These are phyloP conservation scores for Juncus effusus DNA, from an alignment of 176 grass and related monocot species.

Conservation along the genomic window DNA sequence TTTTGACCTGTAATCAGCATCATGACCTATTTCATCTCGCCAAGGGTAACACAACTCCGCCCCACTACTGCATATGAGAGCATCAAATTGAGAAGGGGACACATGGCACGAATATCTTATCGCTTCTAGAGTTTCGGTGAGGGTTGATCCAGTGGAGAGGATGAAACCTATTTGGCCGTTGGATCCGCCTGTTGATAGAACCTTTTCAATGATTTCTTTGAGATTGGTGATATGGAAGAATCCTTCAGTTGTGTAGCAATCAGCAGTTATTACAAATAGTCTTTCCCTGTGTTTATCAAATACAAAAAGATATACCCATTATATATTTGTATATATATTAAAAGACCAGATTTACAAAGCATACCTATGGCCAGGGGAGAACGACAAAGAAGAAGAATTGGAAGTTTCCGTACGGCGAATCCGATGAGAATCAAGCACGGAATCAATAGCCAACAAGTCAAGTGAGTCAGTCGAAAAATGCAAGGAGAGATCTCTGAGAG, in stretches of 20 bases:
- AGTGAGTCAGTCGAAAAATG: constrained; percentile 55
- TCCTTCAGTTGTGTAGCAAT: constrained; percentile 54
- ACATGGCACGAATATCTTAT: constrained; percentile 41
- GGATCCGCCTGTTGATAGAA: constrained; percentile 15
- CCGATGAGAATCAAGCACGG: constrained; percentile 59
- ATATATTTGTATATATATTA: background rate
- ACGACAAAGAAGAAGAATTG: constrained; percentile 6
- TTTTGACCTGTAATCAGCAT: constrained; percentile 61
- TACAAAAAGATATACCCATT: background rate
- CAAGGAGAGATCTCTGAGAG: constrained; percentile 77
- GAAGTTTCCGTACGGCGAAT: constrained; percentile 22
- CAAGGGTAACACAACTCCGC: constrained; percentile 88
- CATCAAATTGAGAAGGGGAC: constrained; percentile 55
- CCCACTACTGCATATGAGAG: constrained; percentile 77
- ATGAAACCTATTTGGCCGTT: constrained; percentile 51
- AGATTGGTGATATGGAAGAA: constrained; percentile 24
- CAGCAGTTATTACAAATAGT: constrained; percentile 53
- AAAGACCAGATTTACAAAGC: constrained; percentile 3
- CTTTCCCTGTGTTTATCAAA: constrained; percentile 34
- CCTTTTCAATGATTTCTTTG: constrained; percentile 36
- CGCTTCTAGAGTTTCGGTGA: constrained; percentile 39
- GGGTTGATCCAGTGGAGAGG: constrained; percentile 60
- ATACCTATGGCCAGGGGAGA: constrained; percentile 23
- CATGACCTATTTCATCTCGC: constrained; percentile 38
- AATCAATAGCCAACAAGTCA: constrained; percentile 34